Evolutionary conservation across 768 basidiomycete species (phyloP).

Genomic region (Antrodiella citrinella): DNA sequence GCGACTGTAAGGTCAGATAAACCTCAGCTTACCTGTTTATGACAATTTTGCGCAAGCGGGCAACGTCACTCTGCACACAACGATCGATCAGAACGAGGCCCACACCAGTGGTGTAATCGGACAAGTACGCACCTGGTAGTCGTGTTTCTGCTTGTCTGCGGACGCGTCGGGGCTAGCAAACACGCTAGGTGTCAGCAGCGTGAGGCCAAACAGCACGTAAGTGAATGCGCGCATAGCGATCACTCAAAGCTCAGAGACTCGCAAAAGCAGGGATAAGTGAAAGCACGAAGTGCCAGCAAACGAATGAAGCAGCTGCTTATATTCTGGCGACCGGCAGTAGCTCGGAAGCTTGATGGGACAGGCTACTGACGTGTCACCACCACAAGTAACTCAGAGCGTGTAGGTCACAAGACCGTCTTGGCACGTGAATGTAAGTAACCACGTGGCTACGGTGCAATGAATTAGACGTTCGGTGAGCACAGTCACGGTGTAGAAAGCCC

Average conservation of each 20-base stretch:
- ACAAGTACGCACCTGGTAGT: constrained; percentile 53
- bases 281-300: not conserved
- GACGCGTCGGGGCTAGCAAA: not conserved
- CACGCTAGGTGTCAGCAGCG: not conserved
- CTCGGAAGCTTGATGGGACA: not conserved
- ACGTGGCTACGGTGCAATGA: too few species aligned
- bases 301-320: not conserved
- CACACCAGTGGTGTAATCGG: not conserved
- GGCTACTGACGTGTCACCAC: not conserved
- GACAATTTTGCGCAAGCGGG: constrained; percentile 87
- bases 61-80: constrained; percentile 72
- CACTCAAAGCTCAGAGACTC: not conserved
- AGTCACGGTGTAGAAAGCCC: too few species aligned
- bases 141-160: constrained; percentile 38
- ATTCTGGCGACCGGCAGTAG: not conserved
- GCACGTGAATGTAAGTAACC: too few species aligned
- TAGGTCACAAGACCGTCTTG: not conserved
- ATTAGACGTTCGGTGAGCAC: too few species aligned
- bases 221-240: not conserved
- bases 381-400: not conserved
- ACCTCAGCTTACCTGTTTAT: constrained; percentile 61
- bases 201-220: not conserved
- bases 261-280: not conserved
- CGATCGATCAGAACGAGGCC: constrained; percentile 1
- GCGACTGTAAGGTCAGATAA: too few species aligned